Evolutionary conservation across 1,284 basidiomycete genomes (phyloP), one percentile per base, ranked within the genome.

Genomic region (Anthracocystis setariae): DNA sequence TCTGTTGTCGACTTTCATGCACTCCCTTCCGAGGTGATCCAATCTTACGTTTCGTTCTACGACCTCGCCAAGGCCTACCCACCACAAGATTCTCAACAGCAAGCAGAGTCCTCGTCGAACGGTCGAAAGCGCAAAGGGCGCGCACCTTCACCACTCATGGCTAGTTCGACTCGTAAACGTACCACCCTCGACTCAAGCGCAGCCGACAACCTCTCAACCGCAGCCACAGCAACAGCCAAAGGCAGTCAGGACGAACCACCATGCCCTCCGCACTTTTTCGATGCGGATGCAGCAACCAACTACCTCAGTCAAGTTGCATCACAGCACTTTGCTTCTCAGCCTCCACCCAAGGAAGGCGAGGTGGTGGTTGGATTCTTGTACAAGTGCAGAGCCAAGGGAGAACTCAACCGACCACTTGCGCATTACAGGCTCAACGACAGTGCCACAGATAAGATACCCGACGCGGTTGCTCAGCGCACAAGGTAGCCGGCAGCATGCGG

Each of bases 301-400:
- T 77, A 77, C 51, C 57, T 79, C 21, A 66, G 72, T 13, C 60
- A 57, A 29, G 72, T 78, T 8, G 77, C 76, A n/a, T 42, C 61
- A 10, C 62, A 61, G 18, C 77, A 79, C 54, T 77, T 79, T 50
- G 63, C 60, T n/a, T 63, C 40, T 3, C 69, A 73, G 42, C 77
- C 76, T 7, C 61, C 74, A 13, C 77, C 77, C 2, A 79, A 79
- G 49, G 77, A 79, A 37, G 77, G 77, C 10, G 77, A 79, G 49
- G 72, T 78, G 2, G 77, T 79, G 0, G 77, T 79, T 2, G 74
- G 74, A 1, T 79, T 79, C 55, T 47, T 79, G 49, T 78, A 78
- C 57, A 68, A 77, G 56, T 78, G 76, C 44, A 56, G 61, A 15
- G 74, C 68, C 15, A 72, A 71, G 46, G 76, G 77, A 50, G 68